These are phyloP conservation scores for Wickerhamomyces strasburgensis DNA, from an alignment of 805 yeast genomes.

Conservation along the genomic window DNA sequence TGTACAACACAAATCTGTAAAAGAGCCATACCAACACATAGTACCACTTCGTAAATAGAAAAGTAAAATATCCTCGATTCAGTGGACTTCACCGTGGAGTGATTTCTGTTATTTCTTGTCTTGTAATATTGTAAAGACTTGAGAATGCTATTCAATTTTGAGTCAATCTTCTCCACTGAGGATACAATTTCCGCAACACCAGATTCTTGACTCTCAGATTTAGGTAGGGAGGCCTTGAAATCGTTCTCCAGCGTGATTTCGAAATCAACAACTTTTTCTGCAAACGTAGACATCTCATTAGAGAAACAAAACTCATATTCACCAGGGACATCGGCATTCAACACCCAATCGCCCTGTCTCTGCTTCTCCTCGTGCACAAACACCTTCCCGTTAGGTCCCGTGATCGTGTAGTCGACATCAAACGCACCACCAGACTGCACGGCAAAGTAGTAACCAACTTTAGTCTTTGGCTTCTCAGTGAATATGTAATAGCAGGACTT, in stretches of 20 bases:
- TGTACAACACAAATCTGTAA: conserved; percentile 67
- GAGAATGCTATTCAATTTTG: conserved; percentile 51
- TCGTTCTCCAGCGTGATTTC: conserved; percentile 52
- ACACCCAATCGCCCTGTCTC: conserved; percentile 58
- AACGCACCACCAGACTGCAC: conserved; percentile 66
- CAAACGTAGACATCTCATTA: conserved; percentile 58
- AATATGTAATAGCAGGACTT: conserved; percentile 66
- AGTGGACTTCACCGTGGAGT: conserved; percentile 80
- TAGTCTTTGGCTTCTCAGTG: conserved; percentile 53
- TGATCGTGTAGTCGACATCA: conserved; percentile 59
- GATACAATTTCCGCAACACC: conserved; percentile 31
- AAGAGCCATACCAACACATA: conserved; percentile 71
- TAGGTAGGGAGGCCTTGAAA: conserved; percentile 28
- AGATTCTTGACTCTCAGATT: conserved; percentile 43
- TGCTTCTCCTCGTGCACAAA: conserved; percentile 47
- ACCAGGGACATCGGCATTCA: conserved; percentile 51
- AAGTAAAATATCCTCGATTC: conserved; percentile 75
- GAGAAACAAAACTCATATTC: conserved; percentile 65
- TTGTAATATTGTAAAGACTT: conserved; percentile 74
- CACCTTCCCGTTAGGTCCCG: conserved; percentile 47
- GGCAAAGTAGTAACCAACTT: conserved; percentile 65
- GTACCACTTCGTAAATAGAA: conserved; percentile 62
- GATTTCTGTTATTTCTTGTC: conserved; percentile 88
- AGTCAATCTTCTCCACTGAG: conserved; percentile 54
- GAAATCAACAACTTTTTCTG: conserved; percentile 69